These are phyloP conservation scores for Butyriboletus loyo DNA, from an alignment of 768 basidiomycete genomes.

Conservation along the genomic window DNA sequence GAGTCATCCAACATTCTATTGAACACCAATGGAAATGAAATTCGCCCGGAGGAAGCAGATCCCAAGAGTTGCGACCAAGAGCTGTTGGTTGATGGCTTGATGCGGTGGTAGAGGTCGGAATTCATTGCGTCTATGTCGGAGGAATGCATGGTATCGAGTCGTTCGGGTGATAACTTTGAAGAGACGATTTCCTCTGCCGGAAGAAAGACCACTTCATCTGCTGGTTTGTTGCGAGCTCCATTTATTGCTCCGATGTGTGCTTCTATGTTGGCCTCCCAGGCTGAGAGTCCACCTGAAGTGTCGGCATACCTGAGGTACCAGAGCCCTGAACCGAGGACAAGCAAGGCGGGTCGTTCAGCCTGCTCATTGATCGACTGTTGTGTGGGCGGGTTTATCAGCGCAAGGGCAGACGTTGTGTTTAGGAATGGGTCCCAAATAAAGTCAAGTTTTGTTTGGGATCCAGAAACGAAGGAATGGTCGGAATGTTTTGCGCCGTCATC, in stretches of 20 bases:
- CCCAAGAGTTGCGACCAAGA: constrained; percentile 31
- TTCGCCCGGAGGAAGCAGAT: constrained; percentile 26
- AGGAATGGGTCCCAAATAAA: constrained; percentile 90
- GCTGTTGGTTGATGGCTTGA: constrained; percentile 37
- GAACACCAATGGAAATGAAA: constrained; percentile 73
- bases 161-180: constrained; percentile 60
- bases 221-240: constrained; percentile 38
- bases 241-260: constrained; percentile 51
- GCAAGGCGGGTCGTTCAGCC: constrained; percentile 50
- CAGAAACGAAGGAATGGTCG: constrained; percentile 52
- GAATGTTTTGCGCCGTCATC: constrained; percentile 66
- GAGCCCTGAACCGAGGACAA: constrained; percentile 82
- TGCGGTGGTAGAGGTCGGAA: constrained; percentile 71
- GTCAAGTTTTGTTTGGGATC: constrained; percentile 45
- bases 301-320: constrained; percentile 84
- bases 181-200: constrained; percentile 73
- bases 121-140: constrained; percentile 92
- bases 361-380: constrained; percentile 3
- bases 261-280: constrained; percentile 78
- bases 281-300: constrained; percentile 67
- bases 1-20: constrained; percentile 73
- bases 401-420: constrained; percentile 56
- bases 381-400: constrained; percentile 36
- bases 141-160: constrained; percentile 65
- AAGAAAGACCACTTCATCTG: constrained; percentile 74